Conservation (phyloP, 345 rosid genomes). For the Salix koriyanagi region DNA sequence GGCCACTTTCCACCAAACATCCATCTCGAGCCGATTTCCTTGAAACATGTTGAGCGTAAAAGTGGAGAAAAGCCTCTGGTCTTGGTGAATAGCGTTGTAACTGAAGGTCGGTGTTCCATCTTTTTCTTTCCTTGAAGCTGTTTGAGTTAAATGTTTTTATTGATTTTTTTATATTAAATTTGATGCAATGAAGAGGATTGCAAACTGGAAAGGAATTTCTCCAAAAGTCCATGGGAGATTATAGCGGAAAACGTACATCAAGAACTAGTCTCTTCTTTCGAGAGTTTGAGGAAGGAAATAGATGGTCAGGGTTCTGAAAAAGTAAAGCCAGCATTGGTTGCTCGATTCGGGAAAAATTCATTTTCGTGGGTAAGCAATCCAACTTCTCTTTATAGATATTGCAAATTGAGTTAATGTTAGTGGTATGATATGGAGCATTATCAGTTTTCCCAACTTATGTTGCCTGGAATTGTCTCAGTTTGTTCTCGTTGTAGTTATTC, state of each 20-base stretch:
- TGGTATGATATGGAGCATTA: too few relatives aligned
- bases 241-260: constrained; percentile 45
- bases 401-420: not conserved
- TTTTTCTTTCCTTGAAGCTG: not conserved
- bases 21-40: too few relatives aligned
- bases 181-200: constrained; percentile 8
- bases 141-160: too few relatives aligned
- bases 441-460: not conserved
- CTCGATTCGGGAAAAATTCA: constrained; percentile 52
- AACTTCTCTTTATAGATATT: not conserved
- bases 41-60: not conserved
- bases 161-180: not conserved
- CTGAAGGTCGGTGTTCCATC: constrained; percentile 25
- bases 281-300: constrained; percentile 25
- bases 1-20: too few relatives aligned
- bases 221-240: constrained; percentile 32
- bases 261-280: constrained; percentile 41
- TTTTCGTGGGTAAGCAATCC: constrained; percentile 40
- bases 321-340: constrained; percentile 43
- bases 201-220: constrained; percentile 10
- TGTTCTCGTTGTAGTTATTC: not conserved
- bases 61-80: constrained; percentile 30
- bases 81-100: constrained; percentile 27
- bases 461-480: not conserved
- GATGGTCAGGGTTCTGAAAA: constrained; percentile 13